These are phyloP conservation scores for Cladophialophora carrionii DNA, from an alignment of 2,329 filamentous ascomycete genomes.

Conservation along the genomic window DNA sequence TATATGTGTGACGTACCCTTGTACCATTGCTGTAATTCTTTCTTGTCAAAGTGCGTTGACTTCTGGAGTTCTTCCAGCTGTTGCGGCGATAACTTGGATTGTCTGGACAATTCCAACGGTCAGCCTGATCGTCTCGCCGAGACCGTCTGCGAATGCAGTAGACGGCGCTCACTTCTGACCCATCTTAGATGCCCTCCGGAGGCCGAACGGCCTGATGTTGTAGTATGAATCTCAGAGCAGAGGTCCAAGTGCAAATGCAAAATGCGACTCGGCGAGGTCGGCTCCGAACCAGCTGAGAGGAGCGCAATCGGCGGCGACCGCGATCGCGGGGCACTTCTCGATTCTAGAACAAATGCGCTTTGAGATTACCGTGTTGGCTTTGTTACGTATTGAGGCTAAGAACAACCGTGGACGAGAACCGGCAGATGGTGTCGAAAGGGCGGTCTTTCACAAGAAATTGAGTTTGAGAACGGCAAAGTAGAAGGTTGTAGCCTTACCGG, in stretches of 20 bases:
- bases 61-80: slow-evolving; percentile 94
- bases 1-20: slow-evolving; percentile 68
- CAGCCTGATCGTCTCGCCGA: slow-evolving; percentile 6
- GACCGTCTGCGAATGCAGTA: slow-evolving; percentile 1
- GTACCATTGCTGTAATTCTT: slow-evolving; percentile 99
- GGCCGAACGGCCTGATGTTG: slow-evolving; percentile 27
- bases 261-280: slow-evolving; percentile 12
- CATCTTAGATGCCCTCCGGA: slow-evolving; percentile 29
- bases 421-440: background rate
- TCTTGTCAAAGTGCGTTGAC: slow-evolving; percentile 98
- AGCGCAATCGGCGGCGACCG: slow-evolving; percentile 8
- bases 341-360: background rate
- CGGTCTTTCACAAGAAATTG: background rate
- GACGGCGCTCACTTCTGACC: slow-evolving; percentile 33
- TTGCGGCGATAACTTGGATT: slow-evolving; percentile 96
- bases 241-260: background rate
- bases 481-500: slow-evolving; percentile 10
- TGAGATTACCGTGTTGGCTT: background rate
- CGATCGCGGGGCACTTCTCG: slow-evolving; percentile 15
- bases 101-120: slow-evolving; percentile 61
- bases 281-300: slow-evolving; percentile 8
- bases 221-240: slow-evolving; percentile 17
- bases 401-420: background rate
- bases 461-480: slow-evolving; percentile 1
- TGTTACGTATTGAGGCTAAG: background rate